phyloP scores from a whole-genome alignment of 305 asterid species.

The Fraxinus velutina region DNA sequence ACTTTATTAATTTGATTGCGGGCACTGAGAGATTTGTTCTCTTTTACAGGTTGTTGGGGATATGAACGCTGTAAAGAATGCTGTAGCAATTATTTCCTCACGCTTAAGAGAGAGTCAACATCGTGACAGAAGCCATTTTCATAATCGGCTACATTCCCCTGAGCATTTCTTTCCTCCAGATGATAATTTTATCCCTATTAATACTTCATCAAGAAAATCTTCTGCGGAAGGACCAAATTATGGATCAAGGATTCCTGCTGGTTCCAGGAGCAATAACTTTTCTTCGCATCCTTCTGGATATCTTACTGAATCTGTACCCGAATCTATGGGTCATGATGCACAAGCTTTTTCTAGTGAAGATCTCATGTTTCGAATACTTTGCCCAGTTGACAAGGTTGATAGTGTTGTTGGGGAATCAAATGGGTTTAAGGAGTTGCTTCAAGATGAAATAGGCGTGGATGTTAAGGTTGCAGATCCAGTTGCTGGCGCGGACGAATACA shows the following conservation, averaged over 20 bases:
- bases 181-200: conserved; percentile 58
- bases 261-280: conserved; percentile 47
- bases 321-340: conserved; percentile 43
- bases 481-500: conserved; percentile 63
- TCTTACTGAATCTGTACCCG: conserved; percentile 48
- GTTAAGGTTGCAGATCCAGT: conserved; percentile 60
- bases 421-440: conserved; percentile 80
- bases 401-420: conserved; percentile 65
- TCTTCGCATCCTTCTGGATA: conserved; percentile 60
- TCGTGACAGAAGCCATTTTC: conserved; percentile 77
- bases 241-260: conserved; percentile 60
- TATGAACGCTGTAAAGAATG: conserved; percentile 68
- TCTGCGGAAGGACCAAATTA: conserved; percentile 59
- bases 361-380: conserved; percentile 80
- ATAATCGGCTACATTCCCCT: conserved; percentile 61
- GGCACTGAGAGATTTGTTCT: conserved; percentile 9
- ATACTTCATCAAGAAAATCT: conserved; percentile 35
- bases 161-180: conserved; percentile 62
- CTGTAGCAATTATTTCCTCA: conserved; percentile 64
- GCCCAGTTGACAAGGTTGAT: conserved; percentile 73
- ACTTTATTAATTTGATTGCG: conserved; percentile 5
- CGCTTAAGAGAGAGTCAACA: conserved; percentile 96
- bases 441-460: conserved; percentile 76
- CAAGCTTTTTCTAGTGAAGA: conserved; percentile 55
- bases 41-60: conserved; percentile 75